phyloP scores from a whole-genome alignment of 1,284 basidiomycete species.

The Boletus smithii region DNA sequence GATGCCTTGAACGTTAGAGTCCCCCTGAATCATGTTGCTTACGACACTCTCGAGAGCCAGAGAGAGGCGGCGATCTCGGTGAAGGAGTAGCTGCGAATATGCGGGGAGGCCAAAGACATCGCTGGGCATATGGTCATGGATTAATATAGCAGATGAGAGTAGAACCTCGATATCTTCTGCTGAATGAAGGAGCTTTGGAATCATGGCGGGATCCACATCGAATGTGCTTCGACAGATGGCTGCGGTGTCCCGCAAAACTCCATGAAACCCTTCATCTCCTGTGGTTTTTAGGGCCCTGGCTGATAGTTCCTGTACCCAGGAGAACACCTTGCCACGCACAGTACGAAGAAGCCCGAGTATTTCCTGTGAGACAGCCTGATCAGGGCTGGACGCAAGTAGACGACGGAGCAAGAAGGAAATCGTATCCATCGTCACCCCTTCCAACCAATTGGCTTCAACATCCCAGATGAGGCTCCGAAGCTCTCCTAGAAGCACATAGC shows the following conservation, averaged over 20 bases:
- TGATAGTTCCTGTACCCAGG: conserved; percentile 37
- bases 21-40: conserved; percentile 2
- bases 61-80: conserved; percentile 31
- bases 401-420: conserved; percentile 36
- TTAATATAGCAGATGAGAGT: conserved; percentile 36
- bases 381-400: no score
- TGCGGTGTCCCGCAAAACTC: conserved; percentile 35
- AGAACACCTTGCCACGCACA: conserved; percentile 32
- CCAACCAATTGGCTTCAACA: conserved; percentile 43
- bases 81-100: conserved; percentile 19
- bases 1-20: conserved; percentile 22
- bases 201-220: conserved; percentile 30
- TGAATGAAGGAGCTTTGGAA: conserved; percentile 20
- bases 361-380: background rate
- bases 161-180: conserved; percentile 31
- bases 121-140: conserved; percentile 32
- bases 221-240: conserved; percentile 42
- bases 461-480: conserved; percentile 28
- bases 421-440: conserved; percentile 36
- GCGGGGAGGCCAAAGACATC: background rate
- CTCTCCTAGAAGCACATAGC: conserved; percentile 31
- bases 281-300: conserved; percentile 19
- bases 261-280: conserved; percentile 27
- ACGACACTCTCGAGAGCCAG: conserved; percentile 27
- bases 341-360: conserved; percentile 28